Percentiles rank a stretch among this genome's conserved stretches.
Conservation (phyloP, 2,329 filamentous ascomycete species). For the Colletotrichum sp. region DNA sequence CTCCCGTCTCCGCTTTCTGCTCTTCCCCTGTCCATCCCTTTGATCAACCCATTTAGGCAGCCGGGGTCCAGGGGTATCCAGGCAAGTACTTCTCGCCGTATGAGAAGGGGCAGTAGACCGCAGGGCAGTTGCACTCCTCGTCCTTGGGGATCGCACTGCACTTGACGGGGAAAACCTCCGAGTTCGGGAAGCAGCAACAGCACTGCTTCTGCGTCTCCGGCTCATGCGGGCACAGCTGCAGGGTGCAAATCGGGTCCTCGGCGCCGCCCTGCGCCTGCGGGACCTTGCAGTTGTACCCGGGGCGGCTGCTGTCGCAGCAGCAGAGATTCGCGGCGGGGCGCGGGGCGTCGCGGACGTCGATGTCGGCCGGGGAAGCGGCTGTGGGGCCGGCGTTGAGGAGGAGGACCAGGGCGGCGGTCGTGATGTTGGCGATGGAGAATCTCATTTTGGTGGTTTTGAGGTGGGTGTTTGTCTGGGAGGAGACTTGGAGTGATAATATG, state of each 20-base stretch:
- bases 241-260: constrained; percentile 11
- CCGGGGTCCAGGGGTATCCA: not conserved
- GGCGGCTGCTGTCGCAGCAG: constrained; percentile 25
- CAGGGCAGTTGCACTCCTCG: constrained; percentile 11
- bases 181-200: constrained; percentile 23
- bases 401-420: constrained; percentile 22
- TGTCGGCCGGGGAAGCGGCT: constrained; percentile 23
- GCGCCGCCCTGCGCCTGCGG: not conserved
- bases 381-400: constrained; percentile 11
- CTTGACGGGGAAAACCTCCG: not conserved
- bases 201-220: constrained; percentile 20
- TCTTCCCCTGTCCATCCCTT: not conserved
- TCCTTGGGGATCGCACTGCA: constrained; percentile 1
- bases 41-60: not conserved
- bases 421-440: constrained; percentile 18
- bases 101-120: constrained; percentile 22
- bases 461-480: not conserved
- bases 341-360: constrained; percentile 10
- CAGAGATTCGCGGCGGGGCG: constrained; percentile 23
- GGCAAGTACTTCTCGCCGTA: not conserved
- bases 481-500: not conserved
- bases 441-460: constrained; percentile 9
- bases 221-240: constrained; percentile 24
- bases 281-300: constrained; percentile 20
- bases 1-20: not conserved